phyloP scores from a whole-genome alignment of 2,329 filamentous ascomycete genomes.

The Fonsecaea pugnacius region DNA sequence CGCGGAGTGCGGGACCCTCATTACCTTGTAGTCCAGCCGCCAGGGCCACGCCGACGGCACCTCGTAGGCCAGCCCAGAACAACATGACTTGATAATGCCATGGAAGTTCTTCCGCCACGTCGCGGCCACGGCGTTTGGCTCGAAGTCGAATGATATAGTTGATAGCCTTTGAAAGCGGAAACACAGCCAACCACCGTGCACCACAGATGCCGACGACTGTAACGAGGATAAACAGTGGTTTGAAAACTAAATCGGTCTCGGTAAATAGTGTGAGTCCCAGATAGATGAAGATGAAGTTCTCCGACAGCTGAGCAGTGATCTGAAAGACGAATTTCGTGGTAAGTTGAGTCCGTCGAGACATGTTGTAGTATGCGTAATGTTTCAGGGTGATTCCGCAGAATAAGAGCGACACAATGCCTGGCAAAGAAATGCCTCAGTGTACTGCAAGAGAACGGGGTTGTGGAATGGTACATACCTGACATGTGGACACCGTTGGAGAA shows the following conservation, averaged over 20 bases:
- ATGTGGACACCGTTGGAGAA: conserved; percentile 95
- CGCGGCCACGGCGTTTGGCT: conserved; percentile 73
- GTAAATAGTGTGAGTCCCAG: conserved; percentile 93
- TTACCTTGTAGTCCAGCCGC: conserved; percentile 84
- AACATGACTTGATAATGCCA: conserved; percentile 99
- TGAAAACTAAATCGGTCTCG: conserved; percentile 83
- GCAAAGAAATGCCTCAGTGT: conserved; percentile 26
- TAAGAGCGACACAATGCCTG: conserved; percentile 90
- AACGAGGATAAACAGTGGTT: conserved; percentile 92
- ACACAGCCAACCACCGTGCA: conserved; percentile 91
- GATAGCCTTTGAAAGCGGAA: conserved; percentile 84
- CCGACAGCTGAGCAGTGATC: conserved; percentile 88
- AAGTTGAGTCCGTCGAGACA: conserved; percentile 95
- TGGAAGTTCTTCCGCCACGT: conserved; percentile 83
- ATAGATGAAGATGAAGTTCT: conserved; percentile 99
- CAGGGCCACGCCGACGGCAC: conserved; percentile 91
- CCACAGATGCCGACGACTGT: conserved; percentile 89
- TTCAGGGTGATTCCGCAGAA: conserved; percentile 99
- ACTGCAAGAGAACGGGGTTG: background rate
- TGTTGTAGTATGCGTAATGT: conserved; percentile 99
- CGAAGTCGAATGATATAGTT: conserved; percentile 92
- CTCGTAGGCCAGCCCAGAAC: conserved; percentile 97
- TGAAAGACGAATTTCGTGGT: conserved; percentile 98
- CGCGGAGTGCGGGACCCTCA: conserved; percentile 80
- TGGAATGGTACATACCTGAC: conserved; percentile 70